These are phyloP conservation scores for Suillus weaverae DNA, from an alignment of 768 basidiomycete species.

Conservation along the genomic window DNA sequence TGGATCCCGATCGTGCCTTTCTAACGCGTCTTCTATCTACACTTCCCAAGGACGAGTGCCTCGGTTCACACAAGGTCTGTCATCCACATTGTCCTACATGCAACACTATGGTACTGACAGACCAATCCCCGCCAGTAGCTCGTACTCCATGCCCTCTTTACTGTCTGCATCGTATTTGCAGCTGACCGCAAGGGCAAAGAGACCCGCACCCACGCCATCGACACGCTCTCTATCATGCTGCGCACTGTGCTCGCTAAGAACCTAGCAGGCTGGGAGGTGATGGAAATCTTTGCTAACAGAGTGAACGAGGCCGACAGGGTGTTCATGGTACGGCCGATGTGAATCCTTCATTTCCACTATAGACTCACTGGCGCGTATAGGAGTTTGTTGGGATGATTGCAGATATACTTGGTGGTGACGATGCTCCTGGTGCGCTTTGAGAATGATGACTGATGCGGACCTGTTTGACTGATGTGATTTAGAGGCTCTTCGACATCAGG, in stretches of 20 bases:
- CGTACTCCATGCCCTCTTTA: slow-evolving; percentile 47
- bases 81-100: neutral
- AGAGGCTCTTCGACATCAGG: slow-evolving; percentile 53
- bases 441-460: neutral
- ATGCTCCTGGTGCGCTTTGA: slow-evolving; percentile 41
- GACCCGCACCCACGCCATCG: slow-evolving; percentile 42
- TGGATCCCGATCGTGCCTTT: slow-evolving; percentile 52
- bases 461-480: slow-evolving; percentile 1
- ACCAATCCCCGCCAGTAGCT: slow-evolving; percentile 44
- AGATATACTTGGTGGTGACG: slow-evolving; percentile 44
- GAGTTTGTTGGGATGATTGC: slow-evolving; percentile 49
- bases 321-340: slow-evolving; percentile 45
- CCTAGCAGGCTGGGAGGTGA: slow-evolving; percentile 68
- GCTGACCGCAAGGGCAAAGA: slow-evolving; percentile 30
- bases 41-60: slow-evolving; percentile 49
- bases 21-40: slow-evolving; percentile 40
- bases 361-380: slow-evolving; percentile 32
- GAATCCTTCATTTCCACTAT: slow-evolving; percentile 13
- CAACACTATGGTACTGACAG: neutral
- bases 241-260: slow-evolving; percentile 56
- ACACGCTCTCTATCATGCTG: slow-evolving; percentile 49
- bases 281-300: slow-evolving; percentile 66
- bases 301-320: slow-evolving; percentile 56
- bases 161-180: slow-evolving; percentile 43
- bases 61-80: slow-evolving; percentile 52